These are phyloP conservation scores for Alternaria longipes DNA, from an alignment of 2,329 filamentous ascomycete genomes.

Conservation along the genomic window DNA sequence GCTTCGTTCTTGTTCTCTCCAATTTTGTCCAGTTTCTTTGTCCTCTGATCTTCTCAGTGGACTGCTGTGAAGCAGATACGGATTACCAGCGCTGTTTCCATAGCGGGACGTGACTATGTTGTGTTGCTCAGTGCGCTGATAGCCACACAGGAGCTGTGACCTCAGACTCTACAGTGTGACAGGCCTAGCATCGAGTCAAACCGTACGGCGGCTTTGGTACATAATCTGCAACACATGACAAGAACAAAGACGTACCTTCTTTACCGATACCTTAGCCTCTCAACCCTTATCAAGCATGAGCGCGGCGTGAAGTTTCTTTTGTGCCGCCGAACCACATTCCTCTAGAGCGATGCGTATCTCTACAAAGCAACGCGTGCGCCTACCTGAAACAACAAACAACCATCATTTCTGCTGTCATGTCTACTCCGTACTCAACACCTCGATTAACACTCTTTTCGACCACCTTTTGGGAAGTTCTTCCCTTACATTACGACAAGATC, in stretches of 20 bases:
- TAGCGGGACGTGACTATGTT: neutral
- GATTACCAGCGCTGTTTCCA: accelerated
- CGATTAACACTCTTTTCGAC: constrained; percentile 8
- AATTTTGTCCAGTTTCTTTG: neutral
- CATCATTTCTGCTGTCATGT: neutral
- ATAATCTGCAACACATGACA: neutral
- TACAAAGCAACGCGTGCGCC: neutral
- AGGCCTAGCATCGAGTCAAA: neutral
- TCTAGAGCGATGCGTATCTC: neutral
- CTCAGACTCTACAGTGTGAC: neutral
- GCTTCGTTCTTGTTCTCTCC: neutral
- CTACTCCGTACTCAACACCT: neutral
- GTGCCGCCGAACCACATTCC: neutral
- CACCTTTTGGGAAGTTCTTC: constrained; percentile 20
- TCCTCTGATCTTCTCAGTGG: neutral
- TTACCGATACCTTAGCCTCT: neutral
- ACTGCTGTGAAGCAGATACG: neutral
- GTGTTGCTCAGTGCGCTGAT: neutral
- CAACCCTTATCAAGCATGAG: neutral
- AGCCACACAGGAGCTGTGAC: neutral
- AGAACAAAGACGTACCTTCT: neutral
- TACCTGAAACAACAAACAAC: neutral
- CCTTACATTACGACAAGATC: constrained; percentile 22
- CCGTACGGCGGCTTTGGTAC: neutral
- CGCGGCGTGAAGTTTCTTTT: constrained; percentile 4